Base-by-base conservation (phyloP, 495 filamentous ascomycete species). In the Corynascus novoguineensis region DNA sequence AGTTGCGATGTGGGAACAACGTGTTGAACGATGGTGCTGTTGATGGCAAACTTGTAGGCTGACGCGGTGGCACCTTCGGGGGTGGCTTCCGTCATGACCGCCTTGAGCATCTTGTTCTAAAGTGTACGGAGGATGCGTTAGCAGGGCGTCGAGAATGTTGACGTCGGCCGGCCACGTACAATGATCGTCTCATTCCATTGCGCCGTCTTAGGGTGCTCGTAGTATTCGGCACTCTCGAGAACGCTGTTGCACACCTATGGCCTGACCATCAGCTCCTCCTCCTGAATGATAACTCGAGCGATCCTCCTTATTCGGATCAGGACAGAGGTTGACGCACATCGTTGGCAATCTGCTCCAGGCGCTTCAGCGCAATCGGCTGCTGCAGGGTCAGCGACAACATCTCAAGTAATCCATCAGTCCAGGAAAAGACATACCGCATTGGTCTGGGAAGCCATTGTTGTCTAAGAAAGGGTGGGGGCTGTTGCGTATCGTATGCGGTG, bases 11-110 rank as follows among this genome's bases (percentile, higher is more conserved):
- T 78, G 54, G 81, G 73, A 46, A 83, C 72, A 14, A 86, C 75
- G 68, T 98, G 92, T 71, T 98, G 93, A 58, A 98, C 93, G 68
- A 97, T 97, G 61, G 91, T 97, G 79, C 89, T 95, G 80, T 95
- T 96, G 70, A 96, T 89, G 58, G 88, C 86, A 73, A 89, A 98
- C 71, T 97, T 96, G 79, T 85, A 95, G 22, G 80, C 70, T 55
- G 76, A 78, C 44, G 52, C 57, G n/a, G 71, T 56, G 48, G 71
- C 66, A 45, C 74, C 75, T 8, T 75, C 51, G 12, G 85, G 86
- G 14, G 83, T 82, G 40, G 90, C 86, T 64, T 95, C 92, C 55
- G 86, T 79, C 71, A 97, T 90, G 54, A 97, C 78, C 48, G 85
- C 79, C 68, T 88, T 84, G 55, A 98, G 87, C 75, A 95, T 87